Evolutionary conservation across 192 early-diverging fungal species (phyloP).

Genomic region (Backusella tuberculispora): DNA sequence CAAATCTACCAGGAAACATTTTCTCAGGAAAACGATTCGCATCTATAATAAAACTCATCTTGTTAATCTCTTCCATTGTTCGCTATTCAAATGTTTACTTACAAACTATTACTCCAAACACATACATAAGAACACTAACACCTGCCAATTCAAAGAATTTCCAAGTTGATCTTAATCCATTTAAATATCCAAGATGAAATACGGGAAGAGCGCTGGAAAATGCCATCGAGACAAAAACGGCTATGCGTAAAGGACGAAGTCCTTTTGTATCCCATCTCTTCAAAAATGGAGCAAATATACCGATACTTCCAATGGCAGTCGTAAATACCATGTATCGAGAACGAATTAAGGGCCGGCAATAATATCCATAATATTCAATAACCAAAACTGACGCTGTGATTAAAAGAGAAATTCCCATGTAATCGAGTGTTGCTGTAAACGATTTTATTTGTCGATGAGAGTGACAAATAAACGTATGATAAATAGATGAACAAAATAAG

Average conservation of each 20-base stretch:
- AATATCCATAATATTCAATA: conserved; percentile 63
- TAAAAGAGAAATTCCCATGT: conserved; percentile 66
- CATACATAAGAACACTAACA: conserved; percentile 55
- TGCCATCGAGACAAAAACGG: conserved; percentile 57
- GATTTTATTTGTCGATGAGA: conserved; percentile 53
- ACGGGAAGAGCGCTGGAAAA: conserved; percentile 54
- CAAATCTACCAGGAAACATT: conserved; percentile 62
- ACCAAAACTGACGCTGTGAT: conserved; percentile 61
- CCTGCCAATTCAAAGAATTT: conserved; percentile 53
- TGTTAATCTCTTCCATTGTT: neutral
- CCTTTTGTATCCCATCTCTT: conserved; percentile 55
- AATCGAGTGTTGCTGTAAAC: conserved; percentile 62
- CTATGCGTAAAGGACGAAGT: conserved; percentile 57
- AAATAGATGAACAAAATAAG: conserved; percentile 59
- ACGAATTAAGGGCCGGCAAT: conserved; percentile 47
- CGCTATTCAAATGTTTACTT: neutral
- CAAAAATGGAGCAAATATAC: conserved; percentile 55
- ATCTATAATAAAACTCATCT: conserved; percentile 31
- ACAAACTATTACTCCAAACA: conserved; percentile 59
- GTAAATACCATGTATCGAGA: conserved; percentile 56
- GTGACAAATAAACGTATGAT: conserved; percentile 65
- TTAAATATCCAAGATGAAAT: conserved; percentile 47
- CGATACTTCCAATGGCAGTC: conserved; percentile 48
- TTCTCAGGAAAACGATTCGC: conserved; percentile 66
- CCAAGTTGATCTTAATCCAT: conserved; percentile 47